Base-by-base conservation (phyloP, 768 basidiomycete species). In the Psilocybe cubensis region DNA sequence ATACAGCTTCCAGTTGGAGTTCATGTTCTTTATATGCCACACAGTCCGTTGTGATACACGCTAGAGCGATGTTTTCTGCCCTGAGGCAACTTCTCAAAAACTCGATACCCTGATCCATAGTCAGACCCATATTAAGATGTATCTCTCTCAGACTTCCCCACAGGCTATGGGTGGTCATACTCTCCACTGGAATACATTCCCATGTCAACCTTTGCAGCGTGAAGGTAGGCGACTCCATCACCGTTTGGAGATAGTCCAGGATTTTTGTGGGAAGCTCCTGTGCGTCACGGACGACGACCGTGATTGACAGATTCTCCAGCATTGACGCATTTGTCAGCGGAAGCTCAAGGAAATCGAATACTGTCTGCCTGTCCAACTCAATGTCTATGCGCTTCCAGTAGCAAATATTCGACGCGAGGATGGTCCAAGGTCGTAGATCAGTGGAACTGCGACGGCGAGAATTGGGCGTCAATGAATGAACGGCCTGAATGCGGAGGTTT, bases 41-140 rank as follows among this genome's bases (percentile, higher is more conserved):
- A 14, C 38, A 46, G 20, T 48, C 47, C n/a, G 49, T 41, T 11
- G 46, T 56, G 28, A 56, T 56, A 28, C 46, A 49, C n/a, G 33
- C 55, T 1, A 49, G n/a, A 24, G 48, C 17, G 27, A 49, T 21
- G 8, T 20, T 40, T 42, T 49, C 47, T 20, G 48, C 48, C 27
- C n/a, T 18, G 3, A 21, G 20, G 18, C 47, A 56, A 20, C 41
- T 38, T 18, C 20, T 14, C 14, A 49, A 21, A 24, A 50, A 56
- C 18, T 29, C 38, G 3, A 56, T 28, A 18, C 43, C 33, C 23
- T 54, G 31, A 25, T 54, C 53, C 53, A 54, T 54, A 6, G 53
- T 54, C 17, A 54, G 14, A 1, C 44, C 53, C 53, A 46, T 54
- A 2, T 24, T 54, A 4, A 54, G 29, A 18, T 46, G 6, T 5